Evolutionary conservation across 192 early-diverging fungal species (phyloP).

Genomic region (Mortierella claussenii): DNA sequence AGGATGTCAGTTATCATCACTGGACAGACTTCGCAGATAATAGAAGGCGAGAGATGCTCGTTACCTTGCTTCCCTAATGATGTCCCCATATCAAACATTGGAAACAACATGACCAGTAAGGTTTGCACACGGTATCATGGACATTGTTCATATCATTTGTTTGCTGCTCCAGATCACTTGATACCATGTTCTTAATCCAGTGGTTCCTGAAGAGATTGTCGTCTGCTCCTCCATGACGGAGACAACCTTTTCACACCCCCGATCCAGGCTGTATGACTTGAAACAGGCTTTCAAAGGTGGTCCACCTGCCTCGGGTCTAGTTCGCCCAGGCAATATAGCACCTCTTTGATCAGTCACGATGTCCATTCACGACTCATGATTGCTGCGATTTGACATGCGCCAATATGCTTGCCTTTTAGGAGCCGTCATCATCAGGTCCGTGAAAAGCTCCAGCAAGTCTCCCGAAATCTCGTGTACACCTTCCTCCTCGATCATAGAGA

Average conservation of each 20-base stretch:
- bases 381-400: no score
- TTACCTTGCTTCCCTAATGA: slow-evolving; percentile 7
- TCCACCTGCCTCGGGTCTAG: slow-evolving; percentile 45
- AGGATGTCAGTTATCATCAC: neutral
- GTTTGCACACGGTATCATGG: no score
- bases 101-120: neutral
- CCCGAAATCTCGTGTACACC: slow-evolving; percentile 23
- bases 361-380: no score
- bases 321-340: no score
- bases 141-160: no score
- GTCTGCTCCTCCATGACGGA: slow-evolving; percentile 52
- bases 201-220: slow-evolving; percentile 44
- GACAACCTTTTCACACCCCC: slow-evolving; percentile 28
- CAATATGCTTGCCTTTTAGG: slow-evolving; percentile 30
- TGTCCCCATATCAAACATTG: neutral
- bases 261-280: slow-evolving; percentile 39
- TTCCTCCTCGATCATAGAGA: slow-evolving; percentile 37
- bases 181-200: slow-evolving; percentile 46
- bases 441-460: slow-evolving; percentile 35
- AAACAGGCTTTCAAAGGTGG: slow-evolving; percentile 44
- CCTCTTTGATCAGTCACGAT: no score
- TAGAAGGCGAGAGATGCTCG: neutral
- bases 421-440: slow-evolving; percentile 33
- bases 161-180: no score
- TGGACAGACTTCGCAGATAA: neutral